Evolutionary conservation across 1,284 basidiomycete species (phyloP).

Genomic region (Boletellus sp.): DNA sequence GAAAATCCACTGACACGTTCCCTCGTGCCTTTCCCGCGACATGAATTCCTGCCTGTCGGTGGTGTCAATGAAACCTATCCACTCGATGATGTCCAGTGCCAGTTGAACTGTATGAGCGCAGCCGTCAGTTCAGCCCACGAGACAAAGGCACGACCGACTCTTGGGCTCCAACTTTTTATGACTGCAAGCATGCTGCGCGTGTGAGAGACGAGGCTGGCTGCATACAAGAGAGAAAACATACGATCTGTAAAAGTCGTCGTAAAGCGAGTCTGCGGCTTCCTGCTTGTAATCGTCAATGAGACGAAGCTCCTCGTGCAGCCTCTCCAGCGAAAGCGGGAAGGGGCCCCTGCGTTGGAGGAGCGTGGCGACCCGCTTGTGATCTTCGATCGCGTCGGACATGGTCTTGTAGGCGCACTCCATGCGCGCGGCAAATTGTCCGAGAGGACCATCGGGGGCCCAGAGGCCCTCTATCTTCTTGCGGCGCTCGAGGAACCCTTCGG

Average conservation of each 20-base stretch:
- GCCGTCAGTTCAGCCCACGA: constrained; percentile 4
- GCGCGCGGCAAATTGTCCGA: constrained; percentile 21
- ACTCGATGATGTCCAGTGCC: constrained; percentile 19
- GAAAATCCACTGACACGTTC: constrained; percentile 27
- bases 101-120: constrained; percentile 20
- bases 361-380: constrained; percentile 16
- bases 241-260: constrained; percentile 24
- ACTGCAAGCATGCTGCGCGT: constrained; percentile 9
- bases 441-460: constrained; percentile 17
- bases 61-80: constrained; percentile 26
- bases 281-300: constrained; percentile 23
- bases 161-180: constrained; percentile 23
- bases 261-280: constrained; percentile 14
- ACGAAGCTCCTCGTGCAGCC: constrained; percentile 22
- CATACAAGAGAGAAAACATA: constrained; percentile 4
- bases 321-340: constrained; percentile 23
- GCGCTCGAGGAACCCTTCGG: constrained; percentile 22
- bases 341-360: constrained; percentile 13
- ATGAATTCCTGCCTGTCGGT: constrained; percentile 26
- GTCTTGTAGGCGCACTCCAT: constrained; percentile 19
- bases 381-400: constrained; percentile 25
- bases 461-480: constrained; percentile 20
- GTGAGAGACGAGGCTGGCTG: not conserved
- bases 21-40: constrained; percentile 24
- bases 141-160: constrained; percentile 11